phyloP scores from a whole-genome alignment of 2,329 filamentous ascomycete species.

The Pseudogymnoascus sp. region DNA sequence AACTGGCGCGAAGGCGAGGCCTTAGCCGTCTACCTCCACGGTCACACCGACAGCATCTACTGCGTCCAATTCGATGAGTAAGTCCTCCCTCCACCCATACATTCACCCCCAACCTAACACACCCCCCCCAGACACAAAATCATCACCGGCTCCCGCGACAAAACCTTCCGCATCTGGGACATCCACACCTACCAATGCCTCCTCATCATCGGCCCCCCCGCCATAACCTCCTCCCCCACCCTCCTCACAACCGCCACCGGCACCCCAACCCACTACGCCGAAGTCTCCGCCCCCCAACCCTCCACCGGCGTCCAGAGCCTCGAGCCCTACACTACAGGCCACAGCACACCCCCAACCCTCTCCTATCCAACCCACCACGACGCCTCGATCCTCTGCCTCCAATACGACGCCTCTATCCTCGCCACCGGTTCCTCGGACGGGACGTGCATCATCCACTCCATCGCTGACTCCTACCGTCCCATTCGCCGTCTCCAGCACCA shows the following conservation, averaged over 20 bases:
- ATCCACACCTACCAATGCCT: slow-evolving; percentile 79
- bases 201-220: slow-evolving; percentile 75
- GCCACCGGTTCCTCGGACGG: slow-evolving; percentile 92
- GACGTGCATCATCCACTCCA: slow-evolving; percentile 84
- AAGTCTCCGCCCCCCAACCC: slow-evolving; percentile 35
- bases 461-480: slow-evolving; percentile 69
- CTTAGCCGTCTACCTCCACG: slow-evolving; percentile 74
- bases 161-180: slow-evolving; percentile 94
- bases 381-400: slow-evolving; percentile 87
- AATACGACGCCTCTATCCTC: slow-evolving; percentile 87
- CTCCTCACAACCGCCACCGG: slow-evolving; percentile 46
- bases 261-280: slow-evolving; percentile 45
- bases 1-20: slow-evolving; percentile 76
- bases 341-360: slow-evolving; percentile 41
- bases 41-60: slow-evolving; percentile 93
- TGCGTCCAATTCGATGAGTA: slow-evolving; percentile 97
- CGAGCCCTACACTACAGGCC: slow-evolving; percentile 33
- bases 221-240: slow-evolving; percentile 47
- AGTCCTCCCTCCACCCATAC: slow-evolving; percentile 27
- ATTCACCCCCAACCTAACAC: slow-evolving; percentile 29
- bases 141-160: slow-evolving; percentile 90
- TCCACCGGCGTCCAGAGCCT: slow-evolving; percentile 34
- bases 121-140: slow-evolving; percentile 68
- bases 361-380: slow-evolving; percentile 66
- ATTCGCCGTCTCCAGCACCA: slow-evolving; percentile 72